phyloP scores from a whole-genome alignment of 2,329 filamentous ascomycete species.

The Cordyceps cicadae region DNA sequence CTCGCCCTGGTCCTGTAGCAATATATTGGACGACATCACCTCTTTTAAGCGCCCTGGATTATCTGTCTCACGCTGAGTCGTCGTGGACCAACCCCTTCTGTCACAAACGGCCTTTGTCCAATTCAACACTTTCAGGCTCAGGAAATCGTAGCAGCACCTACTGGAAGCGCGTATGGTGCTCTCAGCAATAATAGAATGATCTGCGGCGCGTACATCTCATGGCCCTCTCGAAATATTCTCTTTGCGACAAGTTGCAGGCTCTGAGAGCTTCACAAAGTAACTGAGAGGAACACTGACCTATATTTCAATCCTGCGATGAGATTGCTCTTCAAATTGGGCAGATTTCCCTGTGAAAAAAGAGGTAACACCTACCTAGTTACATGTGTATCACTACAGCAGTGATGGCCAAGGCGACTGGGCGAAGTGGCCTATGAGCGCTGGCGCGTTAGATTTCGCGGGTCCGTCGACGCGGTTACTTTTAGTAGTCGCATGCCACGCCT shows the following conservation, averaged over 20 bases:
- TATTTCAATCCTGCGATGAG: neutral
- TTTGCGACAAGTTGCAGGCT: neutral
- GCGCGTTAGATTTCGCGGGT: constrained; percentile 22
- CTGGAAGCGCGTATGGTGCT: neutral
- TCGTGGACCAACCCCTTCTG: neutral
- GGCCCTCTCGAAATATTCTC: neutral
- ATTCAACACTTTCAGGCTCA: neutral
- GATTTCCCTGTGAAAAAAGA: neutral
- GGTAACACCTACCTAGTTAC: neutral
- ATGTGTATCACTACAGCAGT: constrained; percentile 6
- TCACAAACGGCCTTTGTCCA: neutral
- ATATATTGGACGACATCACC: neutral
- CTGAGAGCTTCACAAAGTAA: neutral
- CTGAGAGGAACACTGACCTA: neutral
- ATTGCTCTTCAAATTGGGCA: neutral
- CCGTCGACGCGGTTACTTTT: constrained; percentile 13
- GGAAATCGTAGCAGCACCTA: neutral
- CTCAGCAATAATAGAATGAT: neutral
- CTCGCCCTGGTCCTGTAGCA: neutral
- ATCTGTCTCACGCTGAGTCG: neutral
- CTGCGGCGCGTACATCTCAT: neutral
- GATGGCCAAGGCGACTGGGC: neutral
- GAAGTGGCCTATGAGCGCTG: constrained; percentile 9
- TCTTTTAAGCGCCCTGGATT: neutral
- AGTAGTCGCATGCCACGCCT: constrained; percentile 14